These are phyloP conservation scores for Blastocrithidia nonstop DNA, from an alignment of 208 protist genomes.

Conservation along the genomic window DNA sequence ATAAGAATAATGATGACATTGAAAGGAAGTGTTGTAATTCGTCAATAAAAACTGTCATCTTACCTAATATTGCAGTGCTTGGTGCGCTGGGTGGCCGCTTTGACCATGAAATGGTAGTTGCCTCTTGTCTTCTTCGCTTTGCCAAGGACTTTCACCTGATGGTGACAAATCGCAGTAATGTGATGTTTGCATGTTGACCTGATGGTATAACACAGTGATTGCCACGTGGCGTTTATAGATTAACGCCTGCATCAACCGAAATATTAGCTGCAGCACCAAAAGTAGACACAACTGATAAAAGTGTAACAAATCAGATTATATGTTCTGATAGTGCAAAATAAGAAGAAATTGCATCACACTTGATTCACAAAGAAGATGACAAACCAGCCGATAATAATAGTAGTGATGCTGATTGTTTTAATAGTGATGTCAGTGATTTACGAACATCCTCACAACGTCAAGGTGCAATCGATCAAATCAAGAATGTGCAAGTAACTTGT, in stretches of 20 bases:
- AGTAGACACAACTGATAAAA: neutral
- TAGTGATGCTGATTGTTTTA: too few species aligned
- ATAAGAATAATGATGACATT: too few species aligned
- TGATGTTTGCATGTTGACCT: constrained; percentile 51
- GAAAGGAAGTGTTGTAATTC: too few species aligned
- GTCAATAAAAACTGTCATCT: too few species aligned
- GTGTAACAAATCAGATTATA: neutral
- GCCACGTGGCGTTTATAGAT: constrained; percentile 1
- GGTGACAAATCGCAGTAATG: constrained; percentile 25
- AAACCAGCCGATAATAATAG: too few species aligned
- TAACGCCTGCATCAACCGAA: too few species aligned
- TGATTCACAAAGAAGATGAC: too few species aligned
- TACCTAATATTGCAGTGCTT: constrained; percentile 41
- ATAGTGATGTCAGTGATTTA: too few species aligned
- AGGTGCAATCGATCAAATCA: neutral
- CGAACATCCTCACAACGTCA: neutral
- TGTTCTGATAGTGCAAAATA: too few species aligned
- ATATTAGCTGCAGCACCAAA: too few species aligned
- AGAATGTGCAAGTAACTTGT: constrained; percentile 13
- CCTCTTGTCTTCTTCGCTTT: constrained; percentile 15
- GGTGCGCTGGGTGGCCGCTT: constrained; percentile 59
- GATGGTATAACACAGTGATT: constrained; percentile 48
- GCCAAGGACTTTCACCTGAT: constrained; percentile 17
- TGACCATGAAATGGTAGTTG: constrained; percentile 51
- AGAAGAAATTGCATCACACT: too few species aligned